A percentile compares a stretch with the other conserved stretches of the same genome.
These are phyloP conservation scores for Cladobotryum protrusum DNA, from an alignment of 2,329 filamentous ascomycete species.

Conservation along the genomic window DNA sequence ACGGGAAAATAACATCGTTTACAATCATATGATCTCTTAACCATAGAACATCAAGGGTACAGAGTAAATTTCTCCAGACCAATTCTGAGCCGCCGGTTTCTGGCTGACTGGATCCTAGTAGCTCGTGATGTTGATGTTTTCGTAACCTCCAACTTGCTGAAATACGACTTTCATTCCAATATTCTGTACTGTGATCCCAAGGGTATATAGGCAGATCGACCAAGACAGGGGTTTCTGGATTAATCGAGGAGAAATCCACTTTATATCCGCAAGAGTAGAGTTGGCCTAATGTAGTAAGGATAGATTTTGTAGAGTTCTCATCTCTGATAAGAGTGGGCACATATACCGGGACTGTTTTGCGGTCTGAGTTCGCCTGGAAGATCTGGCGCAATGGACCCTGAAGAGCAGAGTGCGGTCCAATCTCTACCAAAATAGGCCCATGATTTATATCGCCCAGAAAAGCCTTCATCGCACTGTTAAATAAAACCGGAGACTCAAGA, in stretches of 20 bases:
- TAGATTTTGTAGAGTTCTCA: too few species aligned
- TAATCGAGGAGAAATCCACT: slow-evolving; percentile 11
- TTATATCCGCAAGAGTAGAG: slow-evolving; percentile 14
- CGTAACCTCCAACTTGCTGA: slow-evolving; percentile 27
- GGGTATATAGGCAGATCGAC: slow-evolving; percentile 31
- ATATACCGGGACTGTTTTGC: too few species aligned
- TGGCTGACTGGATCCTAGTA: slow-evolving; percentile 20
- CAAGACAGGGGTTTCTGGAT: slow-evolving; percentile 7
- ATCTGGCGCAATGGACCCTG: slow-evolving; percentile 14
- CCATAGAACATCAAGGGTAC: slow-evolving; percentile 25
- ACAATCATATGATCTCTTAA: slow-evolving; percentile 31
- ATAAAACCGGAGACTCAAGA: slow-evolving; percentile 25
- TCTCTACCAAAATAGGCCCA: slow-evolving; percentile 13
- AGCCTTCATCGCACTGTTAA: slow-evolving; percentile 14
- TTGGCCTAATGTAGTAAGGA: slow-evolving; percentile 1
- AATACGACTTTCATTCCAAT: slow-evolving; percentile 28
- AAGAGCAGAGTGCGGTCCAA: slow-evolving; percentile 17
- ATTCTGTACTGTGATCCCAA: slow-evolving; percentile 30
- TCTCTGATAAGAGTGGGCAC: too few species aligned
- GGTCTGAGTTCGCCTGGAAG: not conserved
- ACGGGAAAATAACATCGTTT: slow-evolving; percentile 31
- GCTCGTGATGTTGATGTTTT: slow-evolving; percentile 30
- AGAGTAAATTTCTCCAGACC: slow-evolving; percentile 19
- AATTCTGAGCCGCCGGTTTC: slow-evolving; percentile 1
- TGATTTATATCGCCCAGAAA: not conserved